Conservation (phyloP, 257 asterid genomes). For the Cruciata laevipes region DNA sequence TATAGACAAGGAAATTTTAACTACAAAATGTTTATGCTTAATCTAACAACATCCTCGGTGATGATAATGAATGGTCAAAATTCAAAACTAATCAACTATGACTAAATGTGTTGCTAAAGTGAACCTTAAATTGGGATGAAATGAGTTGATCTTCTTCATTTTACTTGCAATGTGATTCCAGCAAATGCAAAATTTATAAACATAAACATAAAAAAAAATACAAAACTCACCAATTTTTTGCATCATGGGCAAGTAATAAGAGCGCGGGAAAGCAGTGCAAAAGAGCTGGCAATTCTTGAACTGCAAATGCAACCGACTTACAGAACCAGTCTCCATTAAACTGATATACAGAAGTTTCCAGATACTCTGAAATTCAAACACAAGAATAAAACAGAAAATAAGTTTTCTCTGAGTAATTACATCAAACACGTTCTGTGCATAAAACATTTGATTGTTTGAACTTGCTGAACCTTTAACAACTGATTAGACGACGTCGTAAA, state of each 20-base stretch:
- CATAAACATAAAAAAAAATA: neutral
- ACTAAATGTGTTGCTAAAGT: too few species aligned
- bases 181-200: neutral
- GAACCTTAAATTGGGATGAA: too few species aligned
- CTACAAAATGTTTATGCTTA: too few species aligned
- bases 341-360: neutral
- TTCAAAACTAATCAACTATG: too few species aligned
- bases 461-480: neutral
- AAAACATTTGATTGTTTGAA: too few species aligned
- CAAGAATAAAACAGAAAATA: neutral
- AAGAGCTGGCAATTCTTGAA: slow-evolving; percentile 38
- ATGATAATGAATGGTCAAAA: too few species aligned
- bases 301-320: slow-evolving; percentile 25
- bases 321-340: slow-evolving; percentile 9
- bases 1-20: too few species aligned
- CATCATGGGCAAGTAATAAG: slow-evolving; percentile 19
- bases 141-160: too few species aligned
- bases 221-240: slow-evolving; percentile 33
- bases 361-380: neutral
- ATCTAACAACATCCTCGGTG: too few species aligned
- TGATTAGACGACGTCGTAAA: neutral
- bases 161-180: neutral
- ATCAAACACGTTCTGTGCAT: neutral
- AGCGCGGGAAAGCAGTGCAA: slow-evolving; percentile 30
- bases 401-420: neutral